A percentile compares a stretch with the other conserved stretches of the same genome.
Conservation (phyloP, 139 green algal species). For the Chlamydomonas asymmetrica region DNA sequence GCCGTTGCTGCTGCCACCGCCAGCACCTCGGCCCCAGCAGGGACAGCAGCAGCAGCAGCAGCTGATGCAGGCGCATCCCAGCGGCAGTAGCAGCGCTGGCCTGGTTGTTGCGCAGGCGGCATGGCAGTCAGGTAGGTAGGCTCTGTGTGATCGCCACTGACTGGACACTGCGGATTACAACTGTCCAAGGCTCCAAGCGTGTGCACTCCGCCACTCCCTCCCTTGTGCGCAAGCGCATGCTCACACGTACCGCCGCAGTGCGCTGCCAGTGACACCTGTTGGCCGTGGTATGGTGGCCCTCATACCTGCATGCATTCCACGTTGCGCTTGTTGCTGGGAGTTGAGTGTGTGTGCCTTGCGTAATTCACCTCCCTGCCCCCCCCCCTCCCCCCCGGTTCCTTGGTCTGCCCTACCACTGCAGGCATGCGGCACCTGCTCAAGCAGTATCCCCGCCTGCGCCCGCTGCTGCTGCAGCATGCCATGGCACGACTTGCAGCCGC, state of each 20-base stretch:
- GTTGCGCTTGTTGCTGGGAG: too few relatives aligned
- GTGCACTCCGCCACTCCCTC: too few relatives aligned
- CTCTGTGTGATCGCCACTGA: too few relatives aligned
- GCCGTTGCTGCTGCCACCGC: constrained; percentile 2
- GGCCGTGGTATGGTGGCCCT: too few relatives aligned
- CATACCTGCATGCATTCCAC: too few relatives aligned
- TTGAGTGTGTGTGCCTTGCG: not conserved
- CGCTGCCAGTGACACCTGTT: too few relatives aligned
- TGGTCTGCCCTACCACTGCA: too few relatives aligned
- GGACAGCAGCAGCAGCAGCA: constrained; percentile 34
- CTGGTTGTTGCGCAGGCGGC: not conserved
- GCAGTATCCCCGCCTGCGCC: constrained; percentile 17
- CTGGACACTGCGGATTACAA: too few relatives aligned
- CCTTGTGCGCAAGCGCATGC: too few relatives aligned
- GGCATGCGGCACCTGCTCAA: constrained; percentile 21
- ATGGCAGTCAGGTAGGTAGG: constrained; percentile 4
- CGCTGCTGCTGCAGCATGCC: constrained; percentile 1
- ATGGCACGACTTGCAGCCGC: not conserved
- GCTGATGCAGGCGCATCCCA: constrained; percentile 16
- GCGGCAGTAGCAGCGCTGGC: constrained; percentile 10
- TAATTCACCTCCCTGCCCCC: not conserved
- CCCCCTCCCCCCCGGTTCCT: not conserved
- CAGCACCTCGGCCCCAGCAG: constrained; percentile 13
- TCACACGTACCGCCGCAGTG: too few relatives aligned
- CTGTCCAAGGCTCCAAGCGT: too few relatives aligned